Conservation (phyloP, 306 rosid species). For the Prunus fruticosa region DNA sequence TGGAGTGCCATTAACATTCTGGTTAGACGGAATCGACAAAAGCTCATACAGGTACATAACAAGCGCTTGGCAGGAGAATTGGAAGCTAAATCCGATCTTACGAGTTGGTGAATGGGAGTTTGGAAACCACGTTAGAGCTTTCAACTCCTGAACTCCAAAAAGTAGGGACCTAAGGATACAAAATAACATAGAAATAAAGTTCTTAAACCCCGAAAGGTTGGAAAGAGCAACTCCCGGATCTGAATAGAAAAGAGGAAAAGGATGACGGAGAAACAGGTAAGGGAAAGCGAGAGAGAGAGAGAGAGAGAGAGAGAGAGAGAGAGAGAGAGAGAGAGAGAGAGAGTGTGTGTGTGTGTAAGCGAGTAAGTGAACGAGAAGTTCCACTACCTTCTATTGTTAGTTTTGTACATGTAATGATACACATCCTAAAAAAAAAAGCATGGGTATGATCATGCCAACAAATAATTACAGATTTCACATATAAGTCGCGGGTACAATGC, state of each 20-base stretch:
- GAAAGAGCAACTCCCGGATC: background rate
- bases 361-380: constrained; percentile 14
- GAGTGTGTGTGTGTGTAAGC: background rate
- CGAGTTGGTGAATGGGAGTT: background rate
- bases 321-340: background rate
- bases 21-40: background rate
- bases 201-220: background rate
- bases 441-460: constrained; percentile 59
- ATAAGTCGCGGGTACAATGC: constrained; percentile 31
- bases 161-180: background rate
- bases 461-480: constrained; percentile 72
- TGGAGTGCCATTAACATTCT: background rate
- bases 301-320: background rate
- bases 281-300: background rate
- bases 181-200: background rate
- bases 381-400: constrained; percentile 34
- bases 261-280: background rate
- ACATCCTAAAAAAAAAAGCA: constrained; percentile 41
- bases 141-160: background rate
- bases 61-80: background rate
- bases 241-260: background rate
- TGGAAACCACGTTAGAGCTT: background rate
- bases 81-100: background rate
- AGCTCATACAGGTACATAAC: background rate
- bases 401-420: constrained; percentile 64